phyloP scores from a whole-genome alignment of 164 flowering plant species.

The Kalanchoe fedtschenkoi region DNA sequence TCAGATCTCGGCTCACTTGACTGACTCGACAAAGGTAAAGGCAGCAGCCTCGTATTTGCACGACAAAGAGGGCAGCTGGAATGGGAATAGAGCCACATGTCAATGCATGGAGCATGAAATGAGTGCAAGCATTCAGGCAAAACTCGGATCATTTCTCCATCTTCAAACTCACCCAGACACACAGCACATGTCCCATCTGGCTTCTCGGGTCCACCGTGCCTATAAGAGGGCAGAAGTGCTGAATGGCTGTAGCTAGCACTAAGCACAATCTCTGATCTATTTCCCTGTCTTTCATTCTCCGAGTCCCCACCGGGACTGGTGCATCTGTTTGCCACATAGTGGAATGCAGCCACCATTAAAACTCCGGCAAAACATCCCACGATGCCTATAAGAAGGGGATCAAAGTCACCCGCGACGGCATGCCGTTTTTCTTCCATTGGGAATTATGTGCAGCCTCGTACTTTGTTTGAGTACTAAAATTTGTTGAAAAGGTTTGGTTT shows the following conservation, averaged over 20 bases:
- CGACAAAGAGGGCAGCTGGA: constrained; percentile 28
- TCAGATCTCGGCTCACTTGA: too few relatives aligned
- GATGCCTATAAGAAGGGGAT: constrained; percentile 20
- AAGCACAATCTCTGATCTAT: not conserved
- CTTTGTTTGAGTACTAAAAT: not conserved
- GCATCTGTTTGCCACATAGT: constrained; percentile 7
- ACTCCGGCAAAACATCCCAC: constrained; percentile 21
- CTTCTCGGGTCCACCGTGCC: not conserved
- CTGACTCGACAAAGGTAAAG: not conserved
- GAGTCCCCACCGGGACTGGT: not conserved
- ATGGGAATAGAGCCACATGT: constrained; percentile 22
- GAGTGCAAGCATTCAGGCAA: constrained; percentile 22
- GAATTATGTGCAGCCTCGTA: not conserved
- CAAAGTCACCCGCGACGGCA: not conserved
- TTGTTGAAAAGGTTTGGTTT: not conserved
- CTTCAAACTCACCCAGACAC: constrained; percentile 23
- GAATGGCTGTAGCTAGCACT: not conserved
- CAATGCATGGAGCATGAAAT: constrained; percentile 22
- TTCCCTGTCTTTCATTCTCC: not conserved
- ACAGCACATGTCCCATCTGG: constrained; percentile 13
- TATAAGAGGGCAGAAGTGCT: not conserved
- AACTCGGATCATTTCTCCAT: constrained; percentile 16
- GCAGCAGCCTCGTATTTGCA: constrained; percentile 7
- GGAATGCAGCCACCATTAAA: constrained; percentile 16
- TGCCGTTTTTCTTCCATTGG: not conserved